A percentile compares a stretch with the other conserved stretches of the same genome.
Evolutionary conservation across 1,284 basidiomycete genomes (phyloP).

Genomic region (Ganoderma resinaceum): DNA sequence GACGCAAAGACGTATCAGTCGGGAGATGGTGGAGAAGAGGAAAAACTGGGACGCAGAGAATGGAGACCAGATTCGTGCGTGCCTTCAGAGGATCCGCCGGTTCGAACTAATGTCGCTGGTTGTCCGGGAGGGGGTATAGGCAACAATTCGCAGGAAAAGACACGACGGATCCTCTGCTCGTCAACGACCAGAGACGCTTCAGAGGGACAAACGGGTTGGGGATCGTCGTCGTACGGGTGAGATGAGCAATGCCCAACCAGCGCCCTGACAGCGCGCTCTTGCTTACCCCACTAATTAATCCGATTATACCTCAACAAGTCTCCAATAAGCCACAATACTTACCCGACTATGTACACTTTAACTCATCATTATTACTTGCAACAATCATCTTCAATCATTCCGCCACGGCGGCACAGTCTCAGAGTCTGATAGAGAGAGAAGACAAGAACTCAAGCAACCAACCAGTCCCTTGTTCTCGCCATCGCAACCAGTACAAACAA

Average conservation of each 20-base stretch:
- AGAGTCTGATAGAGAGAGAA: not conserved
- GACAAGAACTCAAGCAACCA: not conserved
- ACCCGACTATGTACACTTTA: constrained; percentile 8
- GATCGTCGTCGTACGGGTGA: constrained; percentile 26
- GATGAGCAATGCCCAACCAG: constrained; percentile 24
- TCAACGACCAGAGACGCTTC: constrained; percentile 31
- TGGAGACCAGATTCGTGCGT: constrained; percentile 22
- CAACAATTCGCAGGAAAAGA: constrained; percentile 49
- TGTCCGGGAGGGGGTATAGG: constrained; percentile 45
- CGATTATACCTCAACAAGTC: not conserved
- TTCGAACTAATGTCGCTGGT: constrained; percentile 53
- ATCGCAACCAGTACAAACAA: constrained; percentile 6
- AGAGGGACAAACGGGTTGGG: constrained; percentile 28
- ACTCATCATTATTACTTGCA: constrained; percentile 12
- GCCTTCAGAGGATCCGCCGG: constrained; percentile 58
- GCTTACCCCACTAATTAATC: constrained; percentile 13
- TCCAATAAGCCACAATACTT: not conserved
- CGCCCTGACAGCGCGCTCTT: constrained; percentile 14
- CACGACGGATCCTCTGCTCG: constrained; percentile 56
- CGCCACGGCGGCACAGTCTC: not conserved
- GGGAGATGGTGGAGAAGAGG: constrained; percentile 27
- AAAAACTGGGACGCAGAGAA: constrained; percentile 16
- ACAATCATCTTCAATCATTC: constrained; percentile 15
- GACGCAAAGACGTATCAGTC: constrained; percentile 20
- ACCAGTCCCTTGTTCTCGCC: not conserved